Percentiles rank a stretch among this genome's conserved stretches.
Evolutionary conservation across 805 yeast genomes (phyloP).

Genomic region (Nematodospora valgi): DNA sequence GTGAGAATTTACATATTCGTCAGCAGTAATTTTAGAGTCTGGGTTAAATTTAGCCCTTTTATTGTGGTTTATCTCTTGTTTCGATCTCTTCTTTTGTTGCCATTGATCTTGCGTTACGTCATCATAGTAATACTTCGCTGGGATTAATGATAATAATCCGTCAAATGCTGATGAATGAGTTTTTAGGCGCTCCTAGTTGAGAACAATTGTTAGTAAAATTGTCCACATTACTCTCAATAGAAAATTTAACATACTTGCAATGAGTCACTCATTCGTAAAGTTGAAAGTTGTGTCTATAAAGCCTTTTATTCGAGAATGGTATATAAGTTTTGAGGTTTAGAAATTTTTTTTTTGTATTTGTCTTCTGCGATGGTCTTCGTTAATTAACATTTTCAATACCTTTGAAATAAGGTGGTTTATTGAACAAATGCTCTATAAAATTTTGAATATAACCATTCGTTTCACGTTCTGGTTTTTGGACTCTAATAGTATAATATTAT

Average conservation of each 20-base stretch:
- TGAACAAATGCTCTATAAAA: no score
- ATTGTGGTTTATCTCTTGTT: constrained; percentile 56
- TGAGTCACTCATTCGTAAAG: constrained; percentile 47
- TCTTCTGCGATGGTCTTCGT: no score
- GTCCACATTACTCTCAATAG: background rate
- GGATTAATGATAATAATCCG: constrained; percentile 84
- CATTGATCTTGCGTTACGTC: constrained; percentile 88
- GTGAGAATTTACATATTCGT: constrained; percentile 37
- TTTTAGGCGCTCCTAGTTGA: constrained; percentile 67
- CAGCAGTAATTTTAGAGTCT: constrained; percentile 39
- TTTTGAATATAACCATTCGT: no score
- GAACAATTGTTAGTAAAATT: constrained; percentile 1
- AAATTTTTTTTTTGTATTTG: constrained; percentile 3
- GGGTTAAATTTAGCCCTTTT: constrained; percentile 79
- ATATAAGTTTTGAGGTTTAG: background rate
- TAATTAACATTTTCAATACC: no score
- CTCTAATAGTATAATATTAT: no score
- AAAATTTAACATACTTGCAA: constrained; percentile 48
- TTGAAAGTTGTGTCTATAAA: background rate
- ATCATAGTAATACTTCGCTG: constrained; percentile 91
- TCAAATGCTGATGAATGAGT: constrained; percentile 80
- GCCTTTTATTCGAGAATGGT: background rate
- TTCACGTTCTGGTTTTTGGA: no score
- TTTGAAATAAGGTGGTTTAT: no score
- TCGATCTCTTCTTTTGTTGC: constrained; percentile 77